A percentile compares a stretch with the other conserved stretches of the same genome.
These are phyloP conservation scores for Naganishia kalamii DNA, from an alignment of 768 basidiomycete species.

Conservation along the genomic window DNA sequence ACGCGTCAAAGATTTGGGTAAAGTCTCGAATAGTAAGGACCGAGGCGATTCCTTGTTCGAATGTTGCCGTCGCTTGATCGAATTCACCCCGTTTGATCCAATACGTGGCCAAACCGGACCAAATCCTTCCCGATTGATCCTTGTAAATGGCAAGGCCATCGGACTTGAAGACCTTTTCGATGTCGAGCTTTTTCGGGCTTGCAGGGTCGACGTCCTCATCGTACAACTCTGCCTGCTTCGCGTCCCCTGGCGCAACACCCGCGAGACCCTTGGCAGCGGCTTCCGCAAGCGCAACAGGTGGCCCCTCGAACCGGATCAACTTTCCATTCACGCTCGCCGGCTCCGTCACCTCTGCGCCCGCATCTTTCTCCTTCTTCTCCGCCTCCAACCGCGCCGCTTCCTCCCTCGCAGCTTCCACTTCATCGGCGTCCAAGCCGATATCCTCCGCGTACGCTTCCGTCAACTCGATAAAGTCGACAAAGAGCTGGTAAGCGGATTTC, in stretches of 20 bases:
- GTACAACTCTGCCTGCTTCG: conserved; percentile 47
- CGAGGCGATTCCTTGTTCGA: conserved; percentile 73
- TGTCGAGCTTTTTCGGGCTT: conserved; percentile 65
- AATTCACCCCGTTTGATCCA: conserved; percentile 98
- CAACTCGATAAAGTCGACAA: conserved; percentile 85
- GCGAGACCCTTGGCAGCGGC: conserved; percentile 48
- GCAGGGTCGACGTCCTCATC: conserved; percentile 79
- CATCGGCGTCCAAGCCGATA: conserved; percentile 72
- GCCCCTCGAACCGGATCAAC: conserved; percentile 66
- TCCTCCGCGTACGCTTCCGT: conserved; percentile 86
- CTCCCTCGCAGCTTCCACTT: conserved; percentile 50
- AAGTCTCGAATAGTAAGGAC: conserved; percentile 95
- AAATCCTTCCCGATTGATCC: conserved; percentile 91
- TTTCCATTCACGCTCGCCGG: conserved; percentile 56
- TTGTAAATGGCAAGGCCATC: conserved; percentile 87
- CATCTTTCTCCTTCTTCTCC: conserved; percentile 45
- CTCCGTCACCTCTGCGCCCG: conserved; percentile 35
- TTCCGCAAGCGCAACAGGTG: conserved; percentile 53
- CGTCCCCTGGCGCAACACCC: conserved; percentile 26
- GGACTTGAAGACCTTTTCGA: conserved; percentile 73
- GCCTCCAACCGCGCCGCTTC: conserved; percentile 44
- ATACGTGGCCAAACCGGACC: conserved; percentile 93
- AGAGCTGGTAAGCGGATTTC: conserved; percentile 89
- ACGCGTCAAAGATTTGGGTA: conserved; percentile 94
- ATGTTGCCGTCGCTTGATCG: conserved; percentile 74